A percentile compares a stretch with the other conserved stretches of the same genome.
Evolutionary conservation across 1,284 basidiomycete species (phyloP).

Genomic region (Dichomitus squalens): DNA sequence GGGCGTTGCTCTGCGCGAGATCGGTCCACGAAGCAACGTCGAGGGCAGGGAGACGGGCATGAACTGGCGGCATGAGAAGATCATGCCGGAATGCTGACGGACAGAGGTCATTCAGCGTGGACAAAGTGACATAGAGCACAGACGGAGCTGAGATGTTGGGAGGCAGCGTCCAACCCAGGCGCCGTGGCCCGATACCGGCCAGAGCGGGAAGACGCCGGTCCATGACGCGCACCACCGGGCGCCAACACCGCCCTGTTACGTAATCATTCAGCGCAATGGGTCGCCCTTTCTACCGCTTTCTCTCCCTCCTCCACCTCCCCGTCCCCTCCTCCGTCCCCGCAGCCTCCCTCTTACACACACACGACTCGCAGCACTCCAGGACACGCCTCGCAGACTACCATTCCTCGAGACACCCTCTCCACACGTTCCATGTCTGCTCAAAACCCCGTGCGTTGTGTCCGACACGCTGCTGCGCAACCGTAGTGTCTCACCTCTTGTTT

Average conservation of each 20-base stretch:
- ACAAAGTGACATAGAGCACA: background rate
- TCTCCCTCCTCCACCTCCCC: constrained; percentile 5
- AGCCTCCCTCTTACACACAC: background rate
- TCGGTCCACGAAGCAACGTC: background rate
- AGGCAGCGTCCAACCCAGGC: background rate
- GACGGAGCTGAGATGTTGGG: background rate
- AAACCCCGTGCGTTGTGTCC: constrained; percentile 45
- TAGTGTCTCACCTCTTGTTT: constrained; percentile 15
- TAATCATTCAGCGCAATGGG: constrained; percentile 17
- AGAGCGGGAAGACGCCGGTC: background rate
- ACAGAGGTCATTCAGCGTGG: background rate
- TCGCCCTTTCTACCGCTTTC: constrained; percentile 15
- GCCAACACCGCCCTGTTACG: constrained; percentile 20
- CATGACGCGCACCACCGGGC: constrained; percentile 11
- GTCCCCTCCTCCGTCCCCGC: constrained; percentile 1
- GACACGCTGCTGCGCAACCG: constrained; percentile 7
- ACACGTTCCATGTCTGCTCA: constrained; percentile 45
- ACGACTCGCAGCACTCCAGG: background rate
- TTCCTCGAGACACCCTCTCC: background rate
- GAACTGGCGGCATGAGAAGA: background rate
- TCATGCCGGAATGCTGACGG: background rate
- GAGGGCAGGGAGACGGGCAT: background rate
- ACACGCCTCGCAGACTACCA: background rate
- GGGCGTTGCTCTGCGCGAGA: background rate
- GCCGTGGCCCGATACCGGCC: background rate